Base-by-base conservation (phyloP, 176 grass and related monocot genomes). In the Phragmites australis region DNA sequence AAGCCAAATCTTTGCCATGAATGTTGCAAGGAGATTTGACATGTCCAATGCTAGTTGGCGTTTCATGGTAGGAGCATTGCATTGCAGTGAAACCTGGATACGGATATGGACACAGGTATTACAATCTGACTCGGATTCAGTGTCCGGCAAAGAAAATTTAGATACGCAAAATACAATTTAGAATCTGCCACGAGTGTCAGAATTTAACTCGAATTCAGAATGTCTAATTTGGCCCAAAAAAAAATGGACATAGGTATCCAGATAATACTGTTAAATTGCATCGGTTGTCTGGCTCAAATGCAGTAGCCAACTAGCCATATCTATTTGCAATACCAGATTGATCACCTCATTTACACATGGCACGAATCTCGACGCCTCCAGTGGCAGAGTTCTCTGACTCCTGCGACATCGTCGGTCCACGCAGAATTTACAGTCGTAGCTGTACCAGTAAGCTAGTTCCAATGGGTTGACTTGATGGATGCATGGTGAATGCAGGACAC, bases 401-500 rank as follows among this genome's bases (percentile, higher is more conserved):
- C 32, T 42, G 67, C 47, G 63, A 16, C 77, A 21, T 27, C n/a
- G 68, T 42, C 18, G 15, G 77, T 68, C 76, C 49, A 78, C 17
- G 1, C 30, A 44, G 25, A 70, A 48, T 49, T 48, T 6, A 70
- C 68, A 19, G 68, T 5, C 11, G 3, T 44, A 44, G 2, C 12
- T 18, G 4, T 47, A 41, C 14, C 61, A 30, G 57, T 21, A 56
- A 25, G 0, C 54, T 58, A 26, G 57, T 60, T 4, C 13, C 1
- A 60, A 15, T 30, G 49, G 0, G 3, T 13, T 51, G 49, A 19
- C 17, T 19, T 51, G 17, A n/a, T 15, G 39, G 17, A 5, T 26
- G 15, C 19, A 13, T 21, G 74, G 15, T 26, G 5, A 16, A 1
- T 79, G 68, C 84, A 97, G 95, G 95, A 98, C 76, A 98, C 95